A percentile compares a stretch with the other conserved stretches of the same genome.
Conservation (phyloP, 2,329 filamentous ascomycete genomes). For the Scedosporium dehoogii region DNA sequence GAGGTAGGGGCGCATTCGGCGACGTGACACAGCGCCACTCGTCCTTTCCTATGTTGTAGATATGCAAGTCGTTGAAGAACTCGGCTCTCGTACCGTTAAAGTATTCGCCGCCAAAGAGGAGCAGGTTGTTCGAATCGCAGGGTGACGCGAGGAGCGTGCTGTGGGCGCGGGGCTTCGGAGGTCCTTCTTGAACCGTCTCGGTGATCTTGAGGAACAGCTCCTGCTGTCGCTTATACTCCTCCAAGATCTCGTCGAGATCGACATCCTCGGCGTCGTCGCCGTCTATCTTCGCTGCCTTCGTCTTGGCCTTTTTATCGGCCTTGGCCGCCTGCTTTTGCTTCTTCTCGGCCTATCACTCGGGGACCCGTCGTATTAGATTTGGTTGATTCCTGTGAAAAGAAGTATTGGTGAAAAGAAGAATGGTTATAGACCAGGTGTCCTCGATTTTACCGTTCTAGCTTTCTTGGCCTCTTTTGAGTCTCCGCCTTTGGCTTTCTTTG, state of each 20-base stretch:
- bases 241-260: conserved; percentile 85
- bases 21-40: conserved; percentile 87
- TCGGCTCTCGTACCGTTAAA: conserved; percentile 83
- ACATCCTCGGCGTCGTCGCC: conserved; percentile 88
- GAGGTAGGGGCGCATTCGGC: conserved; percentile 81
- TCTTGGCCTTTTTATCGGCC: conserved; percentile 74
- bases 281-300: conserved; percentile 57
- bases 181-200: conserved; percentile 59
- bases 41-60: conserved; percentile 71
- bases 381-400: conserved; percentile 9
- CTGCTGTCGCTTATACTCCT: conserved; percentile 86
- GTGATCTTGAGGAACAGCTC: conserved; percentile 92
- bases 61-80: conserved; percentile 57
- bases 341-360: conserved; percentile 41
- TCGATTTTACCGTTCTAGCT: conserved; percentile 24
- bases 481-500: conserved; percentile 34
- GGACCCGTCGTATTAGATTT: conserved; percentile 10
- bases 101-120: conserved; percentile 91
- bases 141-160: conserved; percentile 78
- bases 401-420: conserved; percentile 5
- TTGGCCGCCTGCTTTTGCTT: conserved; percentile 79
- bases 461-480: conserved; percentile 30
- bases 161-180: conserved; percentile 70
- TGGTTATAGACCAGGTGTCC: conserved; percentile 22
- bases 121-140: conserved; percentile 74